Evolutionary conservation across 2,329 filamentous ascomycete genomes (phyloP), one percentile per base, ranked within the genome.

Genomic region (Verticillium longisporum): DNA sequence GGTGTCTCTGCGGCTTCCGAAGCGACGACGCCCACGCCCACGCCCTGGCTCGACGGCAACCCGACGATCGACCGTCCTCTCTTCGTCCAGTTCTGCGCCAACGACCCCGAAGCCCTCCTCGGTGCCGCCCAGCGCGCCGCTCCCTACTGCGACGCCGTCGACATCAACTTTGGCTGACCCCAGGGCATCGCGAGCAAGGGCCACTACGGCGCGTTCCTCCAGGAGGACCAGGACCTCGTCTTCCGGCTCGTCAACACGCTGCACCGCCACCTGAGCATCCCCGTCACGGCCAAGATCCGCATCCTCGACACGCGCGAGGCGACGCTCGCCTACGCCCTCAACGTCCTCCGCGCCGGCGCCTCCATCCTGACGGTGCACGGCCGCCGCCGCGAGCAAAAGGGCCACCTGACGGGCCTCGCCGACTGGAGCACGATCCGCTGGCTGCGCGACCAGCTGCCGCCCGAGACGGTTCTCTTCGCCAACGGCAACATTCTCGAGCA

Each of bases 61-160:
- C 90, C 92, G 0, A 71, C 81, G 14, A 80, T 92, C 62, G 95
- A 99, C 75, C 85, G 95, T 6, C 95, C 95, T 0, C 85, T 98
- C 10, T 92, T 97, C 68, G 94, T 97, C 3, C 95, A 99, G 71
- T 99, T 99, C 75, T 99, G 95, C 80, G 90, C 92, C 64, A 96
- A 95, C 74, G 88, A 95, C 63, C 86, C 92, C 0, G 83, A 89
- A n/a, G 86, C 89, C 59, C 82, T 97, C 21, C 85, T 98, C 56
- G 82, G 83, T 33, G 92, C 95, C 0, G 95, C 94, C 0, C 83
- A 84, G 65, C 82, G 88, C 63, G 93, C 92, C 0, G 88, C 90
- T 5, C 91, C 92, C 0, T 90, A 93, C 74, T 98, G 94, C 75
- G 95, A 99, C 73, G 95, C 95, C 7, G 89, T 99, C 3, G 95